phyloP scores from a whole-genome alignment of 225 moss, liverwort and hornwort species.

The Pseudoscleropodium purum region DNA sequence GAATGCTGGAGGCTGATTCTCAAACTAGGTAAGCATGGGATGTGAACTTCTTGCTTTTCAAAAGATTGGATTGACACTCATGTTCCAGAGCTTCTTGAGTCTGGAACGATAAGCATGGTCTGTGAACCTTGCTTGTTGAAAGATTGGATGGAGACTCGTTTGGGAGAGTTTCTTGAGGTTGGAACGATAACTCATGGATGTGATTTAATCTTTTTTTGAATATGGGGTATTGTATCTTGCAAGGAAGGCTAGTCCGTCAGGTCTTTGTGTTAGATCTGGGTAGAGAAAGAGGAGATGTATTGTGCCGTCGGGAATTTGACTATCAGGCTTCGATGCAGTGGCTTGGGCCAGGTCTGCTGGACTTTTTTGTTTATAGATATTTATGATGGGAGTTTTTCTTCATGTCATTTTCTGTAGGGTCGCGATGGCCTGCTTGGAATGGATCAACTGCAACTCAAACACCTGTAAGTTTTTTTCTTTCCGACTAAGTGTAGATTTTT shows the following conservation, averaged over 20 bases:
- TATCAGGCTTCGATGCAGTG: background rate
- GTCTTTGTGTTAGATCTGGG: background rate
- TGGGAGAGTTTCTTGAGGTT: background rate
- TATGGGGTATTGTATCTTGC: background rate
- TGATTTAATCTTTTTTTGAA: background rate
- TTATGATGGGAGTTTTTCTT: slow-evolving; percentile 1
- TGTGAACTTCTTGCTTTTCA: background rate
- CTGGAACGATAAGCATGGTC: background rate
- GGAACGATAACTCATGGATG: background rate
- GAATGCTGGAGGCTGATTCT: slow-evolving; percentile 46
- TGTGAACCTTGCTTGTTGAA: background rate
- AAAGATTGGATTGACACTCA: background rate
- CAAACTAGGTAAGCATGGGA: slow-evolving; percentile 21
- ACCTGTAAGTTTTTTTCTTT: slow-evolving; percentile 6
- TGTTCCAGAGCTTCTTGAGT: background rate
- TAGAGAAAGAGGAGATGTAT: background rate
- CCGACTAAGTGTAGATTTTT: background rate
- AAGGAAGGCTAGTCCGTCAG: background rate
- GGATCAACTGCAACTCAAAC: background rate
- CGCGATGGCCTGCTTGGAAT: slow-evolving; percentile 40
- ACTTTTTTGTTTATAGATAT: background rate
- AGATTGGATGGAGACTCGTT: background rate
- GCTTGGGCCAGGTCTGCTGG: background rate
- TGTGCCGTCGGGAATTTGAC: background rate
- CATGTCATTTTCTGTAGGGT: slow-evolving; percentile 21